Conservation (phyloP, 495 filamentous ascomycete genomes). For the Aspergillus panamensis region DNA sequence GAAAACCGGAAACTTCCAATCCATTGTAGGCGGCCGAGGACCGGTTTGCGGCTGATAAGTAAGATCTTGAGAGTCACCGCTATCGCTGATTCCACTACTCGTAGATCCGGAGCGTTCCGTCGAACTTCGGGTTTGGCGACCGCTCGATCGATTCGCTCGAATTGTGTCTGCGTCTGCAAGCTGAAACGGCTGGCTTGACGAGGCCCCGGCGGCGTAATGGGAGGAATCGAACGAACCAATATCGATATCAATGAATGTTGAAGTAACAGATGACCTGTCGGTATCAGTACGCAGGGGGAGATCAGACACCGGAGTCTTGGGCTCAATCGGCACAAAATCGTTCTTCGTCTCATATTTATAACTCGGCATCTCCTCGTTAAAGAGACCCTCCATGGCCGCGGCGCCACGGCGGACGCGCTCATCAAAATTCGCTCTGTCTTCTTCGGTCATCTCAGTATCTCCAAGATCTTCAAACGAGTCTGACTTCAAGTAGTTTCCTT, state of each 20-base stretch:
- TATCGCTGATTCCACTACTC: slow-evolving; percentile 27
- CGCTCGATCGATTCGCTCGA: slow-evolving; percentile 45
- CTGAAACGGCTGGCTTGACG: slow-evolving; percentile 44
- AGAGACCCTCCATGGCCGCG: slow-evolving; percentile 46
- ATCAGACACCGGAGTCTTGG: slow-evolving; percentile 37
- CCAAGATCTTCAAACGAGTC: slow-evolving; percentile 26
- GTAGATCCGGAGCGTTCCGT: slow-evolving; percentile 36
- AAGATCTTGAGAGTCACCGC: slow-evolving; percentile 24
- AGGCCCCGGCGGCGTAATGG: slow-evolving; percentile 46
- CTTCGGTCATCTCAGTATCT: slow-evolving; percentile 31
- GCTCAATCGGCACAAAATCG: slow-evolving; percentile 43
- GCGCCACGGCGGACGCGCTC: slow-evolving; percentile 49
- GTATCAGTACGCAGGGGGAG: slow-evolving; percentile 48
- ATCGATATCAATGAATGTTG: slow-evolving; percentile 48
- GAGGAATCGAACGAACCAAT: slow-evolving; percentile 47
- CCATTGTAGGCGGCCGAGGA: slow-evolving; percentile 48
- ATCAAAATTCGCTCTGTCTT: slow-evolving; percentile 45
- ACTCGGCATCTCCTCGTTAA: slow-evolving; percentile 44
- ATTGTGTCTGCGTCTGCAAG: slow-evolving; percentile 50
- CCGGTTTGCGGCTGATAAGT: slow-evolving; percentile 34
- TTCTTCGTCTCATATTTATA: slow-evolving; percentile 50
- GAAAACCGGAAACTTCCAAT: slow-evolving; percentile 48
- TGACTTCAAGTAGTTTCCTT: slow-evolving; percentile 22
- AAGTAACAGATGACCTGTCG: slow-evolving; percentile 47
- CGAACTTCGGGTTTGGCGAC: slow-evolving; percentile 35